Percentiles rank a stretch among this genome's conserved stretches.
Evolutionary conservation across 495 filamentous ascomycete genomes (phyloP).

Genomic region (Penicillium atrosanguineum): DNA sequence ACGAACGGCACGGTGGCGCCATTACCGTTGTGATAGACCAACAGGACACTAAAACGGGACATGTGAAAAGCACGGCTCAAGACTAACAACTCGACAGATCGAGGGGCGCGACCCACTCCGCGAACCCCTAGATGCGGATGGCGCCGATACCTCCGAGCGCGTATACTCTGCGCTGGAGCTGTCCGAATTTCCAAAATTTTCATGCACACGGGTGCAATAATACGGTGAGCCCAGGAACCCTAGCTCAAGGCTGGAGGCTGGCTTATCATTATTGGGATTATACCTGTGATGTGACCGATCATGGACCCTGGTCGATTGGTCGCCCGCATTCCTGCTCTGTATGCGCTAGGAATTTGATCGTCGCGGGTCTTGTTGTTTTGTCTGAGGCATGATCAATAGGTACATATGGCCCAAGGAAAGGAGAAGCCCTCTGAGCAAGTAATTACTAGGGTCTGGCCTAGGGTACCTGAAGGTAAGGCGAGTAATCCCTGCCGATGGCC

Average conservation of each 20-base stretch:
- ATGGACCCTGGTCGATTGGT: neutral
- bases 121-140: conserved; percentile 16
- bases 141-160: conserved; percentile 15
- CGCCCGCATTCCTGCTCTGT: conserved; percentile 12
- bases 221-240: conserved; percentile 4
- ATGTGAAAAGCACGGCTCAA: conserved; percentile 1
- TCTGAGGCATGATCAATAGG: conserved; percentile 8
- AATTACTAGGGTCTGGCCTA: neutral
- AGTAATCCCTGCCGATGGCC: conserved; percentile 2
- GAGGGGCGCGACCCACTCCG: conserved; percentile 7
- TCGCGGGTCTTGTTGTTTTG: neutral
- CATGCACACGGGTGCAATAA: neutral
- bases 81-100: conserved; percentile 16
- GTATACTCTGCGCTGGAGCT: conserved; percentile 1
- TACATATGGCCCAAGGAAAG: neutral
- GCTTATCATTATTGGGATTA: neutral
- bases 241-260: neutral
- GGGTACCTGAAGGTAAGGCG: neutral
- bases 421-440: neutral
- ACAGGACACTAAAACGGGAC: neutral
- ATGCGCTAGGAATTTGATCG: neutral
- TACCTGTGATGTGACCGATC: conserved; percentile 14
- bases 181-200: conserved; percentile 1
- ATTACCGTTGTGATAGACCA: conserved; percentile 9
- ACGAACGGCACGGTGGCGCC: conserved; percentile 4